Conservation (phyloP, 805 yeast species). For the Scheffersomyces amazonensis region DNA sequence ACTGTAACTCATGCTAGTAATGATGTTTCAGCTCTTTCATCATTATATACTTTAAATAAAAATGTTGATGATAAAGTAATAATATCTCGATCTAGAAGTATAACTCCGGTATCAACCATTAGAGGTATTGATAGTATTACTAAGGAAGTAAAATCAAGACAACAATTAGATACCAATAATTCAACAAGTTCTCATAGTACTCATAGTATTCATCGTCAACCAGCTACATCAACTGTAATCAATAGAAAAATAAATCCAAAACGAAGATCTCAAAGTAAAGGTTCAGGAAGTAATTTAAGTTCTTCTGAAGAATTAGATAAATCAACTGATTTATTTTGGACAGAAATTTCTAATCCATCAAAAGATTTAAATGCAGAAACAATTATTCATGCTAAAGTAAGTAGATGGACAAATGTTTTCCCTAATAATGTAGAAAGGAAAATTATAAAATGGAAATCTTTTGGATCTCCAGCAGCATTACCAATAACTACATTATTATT, state of each 20-base stretch:
- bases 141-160: neutral
- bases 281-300: neutral
- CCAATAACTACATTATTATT: constrained; percentile 80
- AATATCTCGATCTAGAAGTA: neutral
- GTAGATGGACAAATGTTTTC: constrained; percentile 90
- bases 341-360: constrained; percentile 64
- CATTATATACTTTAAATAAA: constrained; percentile 36
- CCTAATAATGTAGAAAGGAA: constrained; percentile 67
- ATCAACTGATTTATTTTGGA: constrained; percentile 25
- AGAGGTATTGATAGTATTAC: neutral
- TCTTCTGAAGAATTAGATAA: constrained; percentile 5
- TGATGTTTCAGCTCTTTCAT: constrained; percentile 34
- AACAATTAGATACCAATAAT: neutral
- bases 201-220: neutral
- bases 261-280: neutral
- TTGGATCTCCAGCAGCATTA: constrained; percentile 89
- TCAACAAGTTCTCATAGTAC: neutral
- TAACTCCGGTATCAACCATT: constrained; percentile 1
- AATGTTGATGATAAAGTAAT: constrained; percentile 14
- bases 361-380: constrained; percentile 55
- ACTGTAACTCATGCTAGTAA: constrained; percentile 28
- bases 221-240: too few species aligned
- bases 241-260: neutral
- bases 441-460: constrained; percentile 86
- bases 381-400: constrained; percentile 58